A percentile compares a stretch with the other conserved stretches of the same genome.
phyloP scores from a whole-genome alignment of 2,329 filamentous ascomycete species.

The Mollisiaceae sp. region DNA sequence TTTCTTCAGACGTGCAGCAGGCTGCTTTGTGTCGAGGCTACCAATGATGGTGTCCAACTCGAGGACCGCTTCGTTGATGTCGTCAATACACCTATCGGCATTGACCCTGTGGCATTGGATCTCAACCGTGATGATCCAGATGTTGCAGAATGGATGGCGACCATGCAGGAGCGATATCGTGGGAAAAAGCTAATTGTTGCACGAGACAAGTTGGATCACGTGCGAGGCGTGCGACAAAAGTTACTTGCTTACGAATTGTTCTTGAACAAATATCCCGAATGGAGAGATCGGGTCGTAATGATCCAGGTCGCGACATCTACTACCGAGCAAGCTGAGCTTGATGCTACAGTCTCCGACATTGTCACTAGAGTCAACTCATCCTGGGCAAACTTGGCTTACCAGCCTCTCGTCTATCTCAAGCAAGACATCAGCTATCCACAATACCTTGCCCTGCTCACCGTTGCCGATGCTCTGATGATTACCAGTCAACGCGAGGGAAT shows the following conservation, averaged over 20 bases:
- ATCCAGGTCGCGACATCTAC: constrained; percentile 94
- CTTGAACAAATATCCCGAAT: constrained; percentile 90
- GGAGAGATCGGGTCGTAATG: constrained; percentile 84
- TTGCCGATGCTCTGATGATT: constrained; percentile 92
- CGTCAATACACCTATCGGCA: constrained; percentile 83
- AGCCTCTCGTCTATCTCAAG: constrained; percentile 90
- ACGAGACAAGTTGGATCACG: constrained; percentile 90
- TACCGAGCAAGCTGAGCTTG: constrained; percentile 84
- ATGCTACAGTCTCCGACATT: constrained; percentile 89
- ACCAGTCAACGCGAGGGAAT: constrained; percentile 95
- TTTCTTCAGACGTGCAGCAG: constrained; percentile 96
- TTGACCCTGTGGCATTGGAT: constrained; percentile 79
- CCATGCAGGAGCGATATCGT: constrained; percentile 81
- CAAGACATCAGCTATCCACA: constrained; percentile 93
- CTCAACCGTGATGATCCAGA: constrained; percentile 72
- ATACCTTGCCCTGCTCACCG: constrained; percentile 88
- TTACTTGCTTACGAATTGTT: constrained; percentile 88
- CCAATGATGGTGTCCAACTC: constrained; percentile 83
- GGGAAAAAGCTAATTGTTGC: constrained; percentile 92
- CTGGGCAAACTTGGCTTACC: constrained; percentile 88
- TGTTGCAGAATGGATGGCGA: constrained; percentile 78
- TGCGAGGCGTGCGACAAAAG: constrained; percentile 92
- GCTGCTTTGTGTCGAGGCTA: constrained; percentile 87
- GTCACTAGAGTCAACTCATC: constrained; percentile 92
- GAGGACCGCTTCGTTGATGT: constrained; percentile 95